Base-by-base conservation (phyloP, 352 stramenopile species). In the Phytopythium boreale region DNA sequence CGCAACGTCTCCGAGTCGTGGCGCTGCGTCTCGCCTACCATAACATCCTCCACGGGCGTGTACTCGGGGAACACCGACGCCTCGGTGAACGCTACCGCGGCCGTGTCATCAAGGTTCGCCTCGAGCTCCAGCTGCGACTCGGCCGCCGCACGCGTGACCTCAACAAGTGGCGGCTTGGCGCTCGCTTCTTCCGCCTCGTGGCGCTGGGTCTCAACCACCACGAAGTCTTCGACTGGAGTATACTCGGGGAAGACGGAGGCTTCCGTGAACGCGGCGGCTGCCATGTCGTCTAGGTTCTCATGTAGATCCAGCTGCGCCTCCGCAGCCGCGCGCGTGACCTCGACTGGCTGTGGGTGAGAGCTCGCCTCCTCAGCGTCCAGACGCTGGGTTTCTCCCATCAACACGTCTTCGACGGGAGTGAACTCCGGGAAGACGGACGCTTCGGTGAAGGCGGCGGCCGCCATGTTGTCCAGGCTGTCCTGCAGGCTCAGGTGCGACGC, bases 211-310 rank as follows among this genome's bases (percentile, higher is more conserved):
- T 83, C 43, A 14, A 64, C 61, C 44, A 88, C 58, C 34, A 90
- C 53, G 41, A 77, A 61, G 52, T 92, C 84, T 47, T 92, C 81
- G 24, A 63, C 68, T 15, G 81, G 68, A 0, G 84, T 82, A 37
- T 77, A 86, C 69, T 89, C 84, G 2, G 84, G 84, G 56, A 89
- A 90, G 8, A 76, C 68, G 11, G 84, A 92, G 2, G 79, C 60
- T 61, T 90, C 84, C 0, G 81, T 88, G 66, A 90, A 92, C 47
- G 73, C 61, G 15, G 67, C 62, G 26, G 78, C 69, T 0, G 80
- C 80, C n/a, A 78, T 63, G 26, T 82, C 80, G 39, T 90, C 77
- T 24, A 89, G 63, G 22, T 75, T 73, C 2, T 70, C 59, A 55
- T 82, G 64, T 7, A 84, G 62, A 8, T 72, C 39, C 17, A 84